These are phyloP conservation scores for Spathaspora girioi DNA, from an alignment of 805 yeast genomes.

Conservation along the genomic window DNA sequence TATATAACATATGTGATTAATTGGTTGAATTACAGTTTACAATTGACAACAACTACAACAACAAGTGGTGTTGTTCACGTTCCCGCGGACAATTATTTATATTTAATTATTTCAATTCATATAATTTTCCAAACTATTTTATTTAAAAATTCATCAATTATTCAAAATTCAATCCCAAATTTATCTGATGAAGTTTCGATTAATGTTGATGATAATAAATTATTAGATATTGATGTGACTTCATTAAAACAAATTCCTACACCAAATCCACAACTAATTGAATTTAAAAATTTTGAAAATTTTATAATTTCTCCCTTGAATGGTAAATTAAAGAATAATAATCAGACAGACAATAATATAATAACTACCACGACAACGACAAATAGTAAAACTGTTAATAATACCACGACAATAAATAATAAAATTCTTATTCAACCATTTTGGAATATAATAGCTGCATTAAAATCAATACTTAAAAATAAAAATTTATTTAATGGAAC, in stretches of 20 bases:
- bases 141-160: slow-evolving; percentile 2
- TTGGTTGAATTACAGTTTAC: slow-evolving; percentile 6
- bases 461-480: slow-evolving; percentile 24
- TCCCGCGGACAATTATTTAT: not conserved
- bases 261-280: not conserved
- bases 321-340: slow-evolving; percentile 12
- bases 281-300: slow-evolving; percentile 20
- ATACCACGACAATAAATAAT: slow-evolving; percentile 14
- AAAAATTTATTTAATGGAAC: slow-evolving; percentile 25
- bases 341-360: slow-evolving; percentile 10
- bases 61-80: not conserved
- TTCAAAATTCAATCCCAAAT: slow-evolving; percentile 7
- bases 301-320: slow-evolving; percentile 23
- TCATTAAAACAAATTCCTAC: not conserved
- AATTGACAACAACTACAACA: not conserved
- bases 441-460: slow-evolving; percentile 41
- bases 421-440: slow-evolving; percentile 31
- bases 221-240: slow-evolving; percentile 6
- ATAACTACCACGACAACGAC: slow-evolving; percentile 16
- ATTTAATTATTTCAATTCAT: slow-evolving; percentile 22
- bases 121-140: slow-evolving; percentile 15
- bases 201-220: slow-evolving; percentile 9
- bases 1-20: slow-evolving; percentile 16
- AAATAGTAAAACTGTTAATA: slow-evolving; percentile 21
- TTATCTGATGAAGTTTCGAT: slow-evolving; percentile 4